phyloP scores from a whole-genome alignment of 768 basidiomycete species.

The Tylopilus sp. region DNA sequence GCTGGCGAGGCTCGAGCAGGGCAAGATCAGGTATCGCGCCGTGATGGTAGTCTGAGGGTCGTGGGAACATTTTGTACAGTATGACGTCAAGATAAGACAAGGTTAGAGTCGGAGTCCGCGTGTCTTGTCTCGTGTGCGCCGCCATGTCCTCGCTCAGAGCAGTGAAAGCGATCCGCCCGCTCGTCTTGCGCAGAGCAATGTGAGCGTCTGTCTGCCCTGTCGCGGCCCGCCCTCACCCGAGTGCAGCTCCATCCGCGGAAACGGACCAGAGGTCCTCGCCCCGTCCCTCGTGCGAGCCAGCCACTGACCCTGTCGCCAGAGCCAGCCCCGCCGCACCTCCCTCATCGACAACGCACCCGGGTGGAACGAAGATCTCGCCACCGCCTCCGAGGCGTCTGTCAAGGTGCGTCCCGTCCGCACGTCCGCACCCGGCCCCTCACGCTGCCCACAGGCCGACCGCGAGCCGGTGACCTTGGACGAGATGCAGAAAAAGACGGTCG shows the following conservation, averaged over 20 bases:
- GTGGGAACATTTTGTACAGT: not conserved
- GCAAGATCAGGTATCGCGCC: slow-evolving; percentile 32
- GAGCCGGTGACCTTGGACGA: slow-evolving; percentile 11
- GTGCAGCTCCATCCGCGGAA: slow-evolving; percentile 55
- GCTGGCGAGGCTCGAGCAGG: slow-evolving; percentile 22
- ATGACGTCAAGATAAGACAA: not conserved
- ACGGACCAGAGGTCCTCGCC: slow-evolving; percentile 47
- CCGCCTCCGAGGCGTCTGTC: slow-evolving; percentile 59
- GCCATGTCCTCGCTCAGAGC: slow-evolving; percentile 17
- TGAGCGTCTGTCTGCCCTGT: slow-evolving; percentile 1
- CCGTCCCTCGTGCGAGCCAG: not conserved
- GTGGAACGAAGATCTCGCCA: slow-evolving; percentile 69
- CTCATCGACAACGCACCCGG: slow-evolving; percentile 57
- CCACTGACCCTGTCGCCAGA: slow-evolving; percentile 12
- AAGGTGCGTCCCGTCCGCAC: slow-evolving; percentile 40
- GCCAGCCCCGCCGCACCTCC: slow-evolving; percentile 42
- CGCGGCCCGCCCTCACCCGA: not conserved
- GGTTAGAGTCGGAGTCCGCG: not conserved
- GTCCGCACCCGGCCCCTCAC: not conserved
- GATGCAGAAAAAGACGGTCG: slow-evolving; percentile 24
- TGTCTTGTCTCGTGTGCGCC: not conserved
- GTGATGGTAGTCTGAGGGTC: slow-evolving; percentile 17
- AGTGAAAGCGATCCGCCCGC: not conserved
- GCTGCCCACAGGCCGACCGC: slow-evolving; percentile 24
- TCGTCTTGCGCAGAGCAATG: not conserved